phyloP scores from a whole-genome alignment of 2,329 filamentous ascomycete species.

The Boeremia exigua region DNA sequence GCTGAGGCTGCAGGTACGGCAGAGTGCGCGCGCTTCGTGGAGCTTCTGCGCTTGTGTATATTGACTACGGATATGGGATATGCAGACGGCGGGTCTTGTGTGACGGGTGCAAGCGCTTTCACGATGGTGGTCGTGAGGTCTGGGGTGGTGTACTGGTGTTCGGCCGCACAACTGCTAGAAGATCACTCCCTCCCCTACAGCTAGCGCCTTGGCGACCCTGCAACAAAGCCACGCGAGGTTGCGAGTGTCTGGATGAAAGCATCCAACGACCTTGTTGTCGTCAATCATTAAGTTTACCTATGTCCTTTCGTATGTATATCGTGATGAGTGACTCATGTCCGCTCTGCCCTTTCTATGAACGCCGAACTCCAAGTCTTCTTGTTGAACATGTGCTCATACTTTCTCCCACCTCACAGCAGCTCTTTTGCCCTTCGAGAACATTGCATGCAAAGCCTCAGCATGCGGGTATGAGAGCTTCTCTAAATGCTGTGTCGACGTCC shows the following conservation, averaged over 20 bases:
- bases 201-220: slow-evolving; percentile 12
- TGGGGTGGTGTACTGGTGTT: slow-evolving; percentile 30
- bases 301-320: not conserved
- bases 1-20: slow-evolving; percentile 33
- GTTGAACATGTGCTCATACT: not conserved
- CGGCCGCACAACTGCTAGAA: slow-evolving; percentile 7
- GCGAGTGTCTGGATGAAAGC: not conserved
- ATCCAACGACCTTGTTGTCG: not conserved
- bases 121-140: slow-evolving; percentile 42
- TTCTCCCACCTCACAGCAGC: not conserved
- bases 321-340: no score
- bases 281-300: not conserved
- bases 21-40: slow-evolving; percentile 33
- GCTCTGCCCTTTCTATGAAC: not conserved
- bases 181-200: slow-evolving; percentile 10
- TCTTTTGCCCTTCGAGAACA: not conserved
- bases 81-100: slow-evolving; percentile 37
- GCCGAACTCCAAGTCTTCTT: not conserved
- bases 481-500: slow-evolving; percentile 52
- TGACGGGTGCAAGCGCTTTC: slow-evolving; percentile 39
- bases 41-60: slow-evolving; percentile 32
- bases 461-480: slow-evolving; percentile 39
- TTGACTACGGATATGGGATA: slow-evolving; percentile 29
- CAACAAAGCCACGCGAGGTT: not conserved
- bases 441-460: slow-evolving; percentile 12